Evolutionary conservation across 768 basidiomycete genomes (phyloP).

Genomic region (Boletus tomentosulus): DNA sequence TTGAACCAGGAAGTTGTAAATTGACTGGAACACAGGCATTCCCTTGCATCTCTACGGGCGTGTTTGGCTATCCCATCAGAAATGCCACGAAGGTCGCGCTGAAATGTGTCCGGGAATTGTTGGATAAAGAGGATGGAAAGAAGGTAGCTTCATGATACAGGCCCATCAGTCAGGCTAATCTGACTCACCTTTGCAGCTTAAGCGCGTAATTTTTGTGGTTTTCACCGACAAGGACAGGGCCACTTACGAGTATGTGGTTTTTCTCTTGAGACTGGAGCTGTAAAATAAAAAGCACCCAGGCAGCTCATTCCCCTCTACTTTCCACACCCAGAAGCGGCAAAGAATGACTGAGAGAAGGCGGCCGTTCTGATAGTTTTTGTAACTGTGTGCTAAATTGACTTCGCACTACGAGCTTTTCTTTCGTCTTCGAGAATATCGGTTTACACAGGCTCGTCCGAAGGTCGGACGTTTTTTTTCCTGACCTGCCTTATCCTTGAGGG

Average conservation of each 20-base stretch:
- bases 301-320: slow-evolving; percentile 63
- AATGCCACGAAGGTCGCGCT: slow-evolving; percentile 73
- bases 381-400: neutral
- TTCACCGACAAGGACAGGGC: slow-evolving; percentile 59
- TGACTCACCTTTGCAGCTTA: slow-evolving; percentile 39
- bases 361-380: neutral
- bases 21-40: slow-evolving; percentile 52
- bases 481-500: neutral
- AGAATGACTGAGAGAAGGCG: neutral
- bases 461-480: neutral
- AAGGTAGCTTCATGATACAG: slow-evolving; percentile 31
- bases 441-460: neutral
- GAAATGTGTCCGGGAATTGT: slow-evolving; percentile 49
- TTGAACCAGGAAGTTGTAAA: neutral
- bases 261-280: neutral
- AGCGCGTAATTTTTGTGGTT: slow-evolving; percentile 71
- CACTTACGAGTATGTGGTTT: slow-evolving; percentile 57
- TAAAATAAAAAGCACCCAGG: slow-evolving; percentile 19
- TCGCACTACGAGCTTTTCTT: neutral
- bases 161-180: neutral
- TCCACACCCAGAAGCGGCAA: slow-evolving; percentile 30
- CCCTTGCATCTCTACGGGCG: slow-evolving; percentile 73
- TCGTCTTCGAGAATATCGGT: neutral
- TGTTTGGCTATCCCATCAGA: slow-evolving; percentile 73
- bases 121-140: slow-evolving; percentile 47